Conservation (phyloP, 495 filamentous ascomycete genomes). For the Podospora bellae-mahoneyi region DNA sequence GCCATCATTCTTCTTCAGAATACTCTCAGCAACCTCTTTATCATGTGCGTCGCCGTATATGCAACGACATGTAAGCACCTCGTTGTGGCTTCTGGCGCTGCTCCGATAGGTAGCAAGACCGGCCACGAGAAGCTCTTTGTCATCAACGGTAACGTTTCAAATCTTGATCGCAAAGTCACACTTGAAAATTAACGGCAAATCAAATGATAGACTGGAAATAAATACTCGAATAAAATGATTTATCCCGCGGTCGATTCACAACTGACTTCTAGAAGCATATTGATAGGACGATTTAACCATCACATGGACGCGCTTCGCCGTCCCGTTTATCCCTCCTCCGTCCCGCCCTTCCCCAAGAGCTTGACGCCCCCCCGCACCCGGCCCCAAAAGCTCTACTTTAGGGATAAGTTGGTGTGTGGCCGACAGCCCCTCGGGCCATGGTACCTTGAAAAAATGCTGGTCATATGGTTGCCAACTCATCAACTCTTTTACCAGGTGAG, state of each 20-base stretch:
- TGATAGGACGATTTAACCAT: slow-evolving; percentile 2
- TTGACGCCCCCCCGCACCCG: background rate
- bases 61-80: slow-evolving; percentile 1
- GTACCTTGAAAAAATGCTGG: slow-evolving; percentile 21
- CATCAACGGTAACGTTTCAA: background rate
- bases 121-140: background rate
- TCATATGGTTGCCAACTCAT: slow-evolving; percentile 34
- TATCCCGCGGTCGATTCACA: background rate
- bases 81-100: background rate
- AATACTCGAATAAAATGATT: background rate
- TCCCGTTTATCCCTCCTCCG: slow-evolving; percentile 1
- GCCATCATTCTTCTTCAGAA: too few relatives aligned
- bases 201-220: background rate
- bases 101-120: background rate
- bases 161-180: background rate
- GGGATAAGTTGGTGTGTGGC: slow-evolving; percentile 13
- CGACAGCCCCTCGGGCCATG: slow-evolving; percentile 7
- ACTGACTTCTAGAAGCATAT: background rate
- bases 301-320: slow-evolving; percentile 4
- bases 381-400: background rate
- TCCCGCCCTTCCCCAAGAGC: background rate
- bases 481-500: slow-evolving; percentile 29
- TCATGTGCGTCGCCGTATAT: background rate
- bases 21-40: background rate
- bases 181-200: background rate